Evolutionary conservation across 495 filamentous ascomycete genomes (phyloP), one percentile per base, ranked within the genome.

Genomic region (Podospora pseudopauciseta): DNA sequence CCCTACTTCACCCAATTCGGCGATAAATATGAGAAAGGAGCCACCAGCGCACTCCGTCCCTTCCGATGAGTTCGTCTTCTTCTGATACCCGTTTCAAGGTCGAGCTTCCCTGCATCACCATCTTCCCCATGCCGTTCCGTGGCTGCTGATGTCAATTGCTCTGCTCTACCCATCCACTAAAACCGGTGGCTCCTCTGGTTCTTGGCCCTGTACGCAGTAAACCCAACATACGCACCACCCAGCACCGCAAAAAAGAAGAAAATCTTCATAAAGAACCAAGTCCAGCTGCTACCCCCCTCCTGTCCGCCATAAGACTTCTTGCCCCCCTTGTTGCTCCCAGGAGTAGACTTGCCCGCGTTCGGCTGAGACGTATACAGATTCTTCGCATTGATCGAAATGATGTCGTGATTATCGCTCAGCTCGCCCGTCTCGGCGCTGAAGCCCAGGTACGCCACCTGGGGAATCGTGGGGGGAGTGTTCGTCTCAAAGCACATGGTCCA

Each of bases 401-500:
- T 96, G 78, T 99, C 96, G 86, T 97, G 93, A 84, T 97, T 97
- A 79, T 99, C 96, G 77, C 87, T 92, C 71, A 99, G 85, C 81
- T 99, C 96, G 72, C 96, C 96, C 28, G 94, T 97, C 83, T 98
- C 93, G 56, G 94, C 93, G 7, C 87, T 92, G 81, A 99, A 97
- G 72, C 96, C 96, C 16, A 99, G 86, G 81, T 99, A 99, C 23
- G 92, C 88, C 44, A 97, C 92, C 20, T 90, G 87, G 56, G 96
- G 96, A 66, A 99, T 90, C 71, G 90, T 89, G 69, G 93, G 88
- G 5, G 86, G 83, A 72, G 89, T 86, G 74, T 80, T 81, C 57
- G 90, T 89, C 63, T 88, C 88, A 83, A 98, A 98, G 84, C 96
- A 99, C 30, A 90, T 84, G 65, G 87, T 89, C 96, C 96, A 99